These are phyloP conservation scores for Wallacemonas sp. DNA, from an alignment of 208 protist genomes.

Conservation along the genomic window DNA sequence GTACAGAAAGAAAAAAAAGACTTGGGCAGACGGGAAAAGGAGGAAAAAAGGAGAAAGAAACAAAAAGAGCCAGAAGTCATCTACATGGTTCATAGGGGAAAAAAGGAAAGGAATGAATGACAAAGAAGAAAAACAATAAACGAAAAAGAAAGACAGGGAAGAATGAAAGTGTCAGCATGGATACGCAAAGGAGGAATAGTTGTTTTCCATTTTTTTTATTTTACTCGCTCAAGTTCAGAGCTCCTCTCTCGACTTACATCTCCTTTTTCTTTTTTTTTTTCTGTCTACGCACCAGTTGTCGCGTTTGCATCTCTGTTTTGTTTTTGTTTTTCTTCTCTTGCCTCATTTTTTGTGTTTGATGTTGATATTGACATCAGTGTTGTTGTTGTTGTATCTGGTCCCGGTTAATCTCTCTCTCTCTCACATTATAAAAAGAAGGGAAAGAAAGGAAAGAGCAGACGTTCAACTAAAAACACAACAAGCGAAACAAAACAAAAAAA, in stretches of 20 bases:
- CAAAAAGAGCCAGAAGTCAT: neutral
- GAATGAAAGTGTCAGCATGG: neutral
- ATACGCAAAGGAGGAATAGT: conserved; percentile 1
- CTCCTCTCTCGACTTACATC: too few relatives aligned
- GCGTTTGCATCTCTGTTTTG: neutral
- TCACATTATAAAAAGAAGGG: too few relatives aligned
- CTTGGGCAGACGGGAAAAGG: neutral
- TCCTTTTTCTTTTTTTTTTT: conserved; percentile 13
- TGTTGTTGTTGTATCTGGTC: too few relatives aligned
- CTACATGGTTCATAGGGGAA: conserved; percentile 1
- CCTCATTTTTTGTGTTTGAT: neutral
- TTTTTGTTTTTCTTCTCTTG: neutral
- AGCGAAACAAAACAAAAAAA: too few relatives aligned
- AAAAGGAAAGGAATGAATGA: neutral
- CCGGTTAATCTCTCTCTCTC: too few relatives aligned
- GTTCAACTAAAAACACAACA: too few relatives aligned
- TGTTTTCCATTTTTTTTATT: neutral
- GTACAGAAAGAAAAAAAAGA: neutral
- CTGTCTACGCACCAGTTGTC: neutral
- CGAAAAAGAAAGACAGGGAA: neutral
- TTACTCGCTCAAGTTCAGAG: neutral
- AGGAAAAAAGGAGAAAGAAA: neutral
- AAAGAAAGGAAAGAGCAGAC: too few relatives aligned
- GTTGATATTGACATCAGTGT: too few relatives aligned
- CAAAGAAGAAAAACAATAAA: neutral